Percentiles rank a stretch among this genome's conserved stretches.
Conservation (phyloP, 2,329 filamentous ascomycete species). For the Proliferodiscus dingleyae region DNA sequence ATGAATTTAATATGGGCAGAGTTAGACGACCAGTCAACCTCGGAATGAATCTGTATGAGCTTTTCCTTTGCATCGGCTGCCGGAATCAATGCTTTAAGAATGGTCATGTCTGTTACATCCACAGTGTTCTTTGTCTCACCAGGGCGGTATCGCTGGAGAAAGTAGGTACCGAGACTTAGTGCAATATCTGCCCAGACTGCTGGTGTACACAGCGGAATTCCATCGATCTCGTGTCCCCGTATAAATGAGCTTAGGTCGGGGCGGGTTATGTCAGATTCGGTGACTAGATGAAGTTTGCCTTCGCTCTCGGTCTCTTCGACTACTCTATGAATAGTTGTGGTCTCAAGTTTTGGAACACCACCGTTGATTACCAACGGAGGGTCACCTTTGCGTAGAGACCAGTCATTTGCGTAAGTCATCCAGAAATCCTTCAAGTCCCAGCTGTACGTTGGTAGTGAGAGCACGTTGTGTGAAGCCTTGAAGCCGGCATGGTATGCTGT, state of each 20-base stretch:
- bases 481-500: too few species aligned
- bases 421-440: constrained; percentile 66
- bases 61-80: too few species aligned
- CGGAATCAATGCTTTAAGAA: background rate
- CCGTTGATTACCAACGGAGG: constrained; percentile 38
- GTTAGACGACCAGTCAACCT: background rate
- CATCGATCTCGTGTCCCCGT: constrained; percentile 54
- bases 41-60: too few species aligned
- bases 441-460: constrained; percentile 51
- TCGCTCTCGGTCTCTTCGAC: too few species aligned
- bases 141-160: too few species aligned
- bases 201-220: constrained; percentile 19
- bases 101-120: background rate
- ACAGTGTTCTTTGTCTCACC: too few species aligned
- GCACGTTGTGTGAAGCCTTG: too few species aligned
- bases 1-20: too few species aligned
- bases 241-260: constrained; percentile 50
- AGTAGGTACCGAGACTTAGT: constrained; percentile 56
- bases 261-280: constrained; percentile 49
- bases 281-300: too few species aligned
- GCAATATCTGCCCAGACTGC: constrained; percentile 57
- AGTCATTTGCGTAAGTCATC: constrained; percentile 59
- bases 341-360: background rate
- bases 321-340: constrained; percentile 18
- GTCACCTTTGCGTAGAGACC: constrained; percentile 39